Base-by-base conservation (phyloP, 2,329 filamentous ascomycete genomes). In the Pseudopyrenochaeta lycopersici region DNA sequence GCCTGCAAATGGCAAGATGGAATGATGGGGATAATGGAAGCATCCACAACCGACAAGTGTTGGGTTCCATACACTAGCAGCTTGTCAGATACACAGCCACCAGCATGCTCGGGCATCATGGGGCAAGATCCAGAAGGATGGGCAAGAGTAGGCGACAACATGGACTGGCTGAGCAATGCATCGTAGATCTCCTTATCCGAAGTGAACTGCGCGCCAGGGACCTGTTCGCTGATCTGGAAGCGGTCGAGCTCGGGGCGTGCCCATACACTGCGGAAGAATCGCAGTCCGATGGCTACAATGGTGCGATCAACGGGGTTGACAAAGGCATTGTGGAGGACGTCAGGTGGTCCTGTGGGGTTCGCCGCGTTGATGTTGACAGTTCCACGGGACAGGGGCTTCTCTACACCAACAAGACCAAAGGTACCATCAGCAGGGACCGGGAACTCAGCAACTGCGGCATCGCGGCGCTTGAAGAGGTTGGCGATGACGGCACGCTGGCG, bases 371-470 rank as follows among this genome's bases (percentile, higher is more conserved):
- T 67, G 52, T 67, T 51, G 44, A 77, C 63, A 21, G 71, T 74
- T 7, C 75, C 74, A 10, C 68, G 69, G 4, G 69, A 71, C 2
- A 67, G 55, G 12, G 70, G 67, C 54, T 70, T 68, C 49, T 77
- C 66, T 14, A 78, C 53, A 32, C 68, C 61, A 12, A 68, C 63
- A 14, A 69, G 64, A 32, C 47, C 55, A 44, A 54, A 67, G 15
- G 51, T 68, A 40, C 61, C 71, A 41, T 70, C 71, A 14, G 70
- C 64, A 29, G 81, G 83, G 7, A 71, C 54, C 14, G 68, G 64
- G 36, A 68, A 65, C 21, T 71, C 67, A 17, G 56, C 57, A 14
- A 70, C 64, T 20, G 67, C 63, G 4, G 60, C 58, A 10, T 66
- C 65, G 7, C 52, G 49, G 43, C 62, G 63, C 3, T 72, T 65